A percentile compares a stretch with the other conserved stretches of the same genome.
phyloP scores from a whole-genome alignment of 257 asterid species.

The Ehretia macrophylla region DNA sequence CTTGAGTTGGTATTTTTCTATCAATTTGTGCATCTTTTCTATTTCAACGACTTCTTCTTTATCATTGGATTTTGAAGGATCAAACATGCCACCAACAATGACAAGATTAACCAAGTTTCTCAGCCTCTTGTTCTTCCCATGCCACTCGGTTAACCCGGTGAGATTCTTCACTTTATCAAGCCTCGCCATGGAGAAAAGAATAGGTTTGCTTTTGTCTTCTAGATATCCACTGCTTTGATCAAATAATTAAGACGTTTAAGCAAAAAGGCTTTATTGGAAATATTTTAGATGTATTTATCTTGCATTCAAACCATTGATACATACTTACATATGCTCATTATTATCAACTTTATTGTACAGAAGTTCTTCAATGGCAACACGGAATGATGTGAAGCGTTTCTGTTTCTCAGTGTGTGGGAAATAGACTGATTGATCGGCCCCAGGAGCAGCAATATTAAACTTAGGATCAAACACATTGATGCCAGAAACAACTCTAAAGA shows the following conservation, averaged over 20 bases:
- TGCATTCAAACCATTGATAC: too few relatives aligned
- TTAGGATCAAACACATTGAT: constrained; percentile 81
- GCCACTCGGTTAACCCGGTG: constrained; percentile 84
- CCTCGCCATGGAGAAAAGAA: constrained; percentile 95
- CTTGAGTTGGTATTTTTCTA: constrained; percentile 60
- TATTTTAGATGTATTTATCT: neutral
- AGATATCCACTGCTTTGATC: constrained; percentile 53
- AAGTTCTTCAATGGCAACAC: constrained; percentile 66
- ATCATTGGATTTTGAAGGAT: constrained; percentile 75
- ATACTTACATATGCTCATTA: constrained; percentile 73
- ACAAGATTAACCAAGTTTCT: constrained; percentile 75
- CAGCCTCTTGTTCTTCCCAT: constrained; percentile 74
- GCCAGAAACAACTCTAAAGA: constrained; percentile 75
- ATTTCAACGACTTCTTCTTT: constrained; percentile 90
- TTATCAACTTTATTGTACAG: constrained; percentile 61
- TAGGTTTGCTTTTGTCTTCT: constrained; percentile 72
- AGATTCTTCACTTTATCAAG: constrained; percentile 77
- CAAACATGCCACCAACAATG: constrained; percentile 85
- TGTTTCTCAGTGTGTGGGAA: constrained; percentile 68
- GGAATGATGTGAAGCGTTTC: constrained; percentile 56
- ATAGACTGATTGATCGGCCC: constrained; percentile 82
- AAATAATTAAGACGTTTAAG: neutral
- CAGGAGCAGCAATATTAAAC: constrained; percentile 86
- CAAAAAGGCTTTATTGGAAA: too few relatives aligned
- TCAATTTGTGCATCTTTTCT: constrained; percentile 65